Evolutionary conservation across 768 basidiomycete genomes (phyloP), one percentile per base, ranked within the genome.

Genomic region (Naganishia onofrii): DNA sequence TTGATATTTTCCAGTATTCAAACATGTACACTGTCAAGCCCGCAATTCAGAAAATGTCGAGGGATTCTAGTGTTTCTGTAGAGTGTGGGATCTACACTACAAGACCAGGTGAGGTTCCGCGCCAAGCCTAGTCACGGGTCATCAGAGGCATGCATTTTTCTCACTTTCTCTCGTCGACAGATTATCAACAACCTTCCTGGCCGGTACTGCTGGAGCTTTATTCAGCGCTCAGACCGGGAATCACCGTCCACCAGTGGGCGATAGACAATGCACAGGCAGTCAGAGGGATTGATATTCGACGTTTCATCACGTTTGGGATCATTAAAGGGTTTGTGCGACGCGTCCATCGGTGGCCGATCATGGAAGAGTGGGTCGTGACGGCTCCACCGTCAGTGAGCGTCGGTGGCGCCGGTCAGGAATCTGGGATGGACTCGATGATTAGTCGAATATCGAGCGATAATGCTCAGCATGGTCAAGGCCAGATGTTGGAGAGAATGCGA

Each of bases 281-380:
- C 7, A 80, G 88, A 26, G 92, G 91, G 1, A 89, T 98, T 65
- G 96, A 99, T 78, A 86, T 91, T 9, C 87, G 95, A 10, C 87
- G 96, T n/a, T 96, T 99, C 80, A 88, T 92, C 21, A 93, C 90
- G 71, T 99, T 98, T 76, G 96, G 96, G 6, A 91, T 98, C 28
- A 95, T 99, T 82, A 99, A 99, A 88, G 95, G 94, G 0, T 98
- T 98, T 79, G 84, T 99, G 19, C 88, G 92, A 15, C 85, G 96
- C 51, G 89, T 97, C 0, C 92, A 96, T 77, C 88, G 93, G n/a
- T 98, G 89, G 85, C 96, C 95, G 0, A 83, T 94, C 53, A 85
- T 77, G 72, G 64, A 48, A 26, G 65, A 66, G 10, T 63, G 38
- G 36, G 28, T 63, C 10, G 38, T 63, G 31, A 36, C 57, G 8